These are phyloP conservation scores for Boletus putidus DNA, from an alignment of 1,284 basidiomycete species.

Conservation along the genomic window DNA sequence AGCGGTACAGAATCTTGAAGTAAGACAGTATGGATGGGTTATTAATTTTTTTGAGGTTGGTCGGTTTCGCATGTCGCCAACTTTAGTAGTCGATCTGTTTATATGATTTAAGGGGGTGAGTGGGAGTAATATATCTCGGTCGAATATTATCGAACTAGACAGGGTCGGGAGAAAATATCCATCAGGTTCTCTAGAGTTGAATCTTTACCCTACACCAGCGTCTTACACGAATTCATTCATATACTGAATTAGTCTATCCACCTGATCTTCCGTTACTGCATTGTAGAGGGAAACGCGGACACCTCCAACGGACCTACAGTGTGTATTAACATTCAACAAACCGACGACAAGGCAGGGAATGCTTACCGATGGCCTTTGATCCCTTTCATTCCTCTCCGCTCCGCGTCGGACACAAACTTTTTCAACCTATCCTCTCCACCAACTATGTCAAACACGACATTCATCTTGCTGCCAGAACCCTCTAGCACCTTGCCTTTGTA, in stretches of 20 bases:
- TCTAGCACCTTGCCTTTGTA: conserved; percentile 68
- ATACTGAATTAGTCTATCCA: conserved; percentile 59
- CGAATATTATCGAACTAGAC: not conserved
- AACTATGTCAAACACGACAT: conserved; percentile 79
- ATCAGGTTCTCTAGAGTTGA: conserved; percentile 10
- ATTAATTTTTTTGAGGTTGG: too few relatives aligned
- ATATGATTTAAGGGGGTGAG: too few relatives aligned
- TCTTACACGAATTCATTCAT: conserved; percentile 54
- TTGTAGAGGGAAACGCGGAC: conserved; percentile 95
- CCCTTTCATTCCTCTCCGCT: conserved; percentile 75
- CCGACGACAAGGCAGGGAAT: conserved; percentile 9
- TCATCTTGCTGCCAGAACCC: conserved; percentile 88
- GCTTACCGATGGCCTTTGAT: conserved; percentile 89
- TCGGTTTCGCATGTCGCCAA: too few relatives aligned
- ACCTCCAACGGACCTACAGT: conserved; percentile 65
- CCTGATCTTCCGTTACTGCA: conserved; percentile 82
- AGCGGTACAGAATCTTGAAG: too few relatives aligned
- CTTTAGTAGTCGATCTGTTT: too few relatives aligned
- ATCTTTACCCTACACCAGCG: conserved; percentile 1
- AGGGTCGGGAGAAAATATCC: not conserved
- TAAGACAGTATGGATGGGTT: too few relatives aligned
- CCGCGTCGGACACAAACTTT: conserved; percentile 77
- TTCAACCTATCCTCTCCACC: conserved; percentile 70
- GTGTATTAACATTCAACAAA: conserved; percentile 2
- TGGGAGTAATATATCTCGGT: not conserved